Base-by-base conservation (phyloP, 257 asterid species). In the Cordia subcordata region DNA sequence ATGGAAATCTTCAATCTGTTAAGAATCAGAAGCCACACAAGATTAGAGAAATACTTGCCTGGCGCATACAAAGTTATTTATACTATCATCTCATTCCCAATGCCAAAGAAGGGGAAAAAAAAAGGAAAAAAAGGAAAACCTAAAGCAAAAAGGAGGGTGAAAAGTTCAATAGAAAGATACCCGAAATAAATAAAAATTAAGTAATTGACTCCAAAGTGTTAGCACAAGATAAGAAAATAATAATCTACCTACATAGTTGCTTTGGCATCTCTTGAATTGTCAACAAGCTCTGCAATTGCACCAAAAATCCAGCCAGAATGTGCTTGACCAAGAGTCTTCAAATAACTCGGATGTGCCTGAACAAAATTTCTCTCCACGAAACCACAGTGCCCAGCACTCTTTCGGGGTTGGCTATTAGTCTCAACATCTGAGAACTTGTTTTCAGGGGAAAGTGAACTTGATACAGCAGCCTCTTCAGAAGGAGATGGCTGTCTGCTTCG, bases 251-350 rank as follows among this genome's bases (percentile, higher is more conserved):
- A 87, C 96, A 72, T 77, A 40, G 87, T 82, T 8, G 96, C 83
- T 73, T 79, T 82, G 57, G 96, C 96, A 60, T 87, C 96, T 74
- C 87, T 79, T 50, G 96, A 74, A 70, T 85, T 87, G 75, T 87
- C 96, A 61, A 87, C 82, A 55, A 87, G 81, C 78, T 87, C 96
- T 20, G 96, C 96, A 64, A 87, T 75, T 67, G 94, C 96, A 56
- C 96, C 96, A 77, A 85, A 87, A 59, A 77, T 81, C 94, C 96
- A 87, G 69, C 92, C 68, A 47, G 96, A 87, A 74, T 87, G 96
- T 13, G 89, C 76, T 55, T 87, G 96, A 67, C 94, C 86, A 23
- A 87, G 87, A 20, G 94, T 82, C 70, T 70, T 77, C 74, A 87
- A 62, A 72, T 73, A 87, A 73, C 91, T 82, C 17, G 96, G 96